phyloP scores from a whole-genome alignment of 2,329 filamentous ascomycete genomes.

The Cordyceps javanica region DNA sequence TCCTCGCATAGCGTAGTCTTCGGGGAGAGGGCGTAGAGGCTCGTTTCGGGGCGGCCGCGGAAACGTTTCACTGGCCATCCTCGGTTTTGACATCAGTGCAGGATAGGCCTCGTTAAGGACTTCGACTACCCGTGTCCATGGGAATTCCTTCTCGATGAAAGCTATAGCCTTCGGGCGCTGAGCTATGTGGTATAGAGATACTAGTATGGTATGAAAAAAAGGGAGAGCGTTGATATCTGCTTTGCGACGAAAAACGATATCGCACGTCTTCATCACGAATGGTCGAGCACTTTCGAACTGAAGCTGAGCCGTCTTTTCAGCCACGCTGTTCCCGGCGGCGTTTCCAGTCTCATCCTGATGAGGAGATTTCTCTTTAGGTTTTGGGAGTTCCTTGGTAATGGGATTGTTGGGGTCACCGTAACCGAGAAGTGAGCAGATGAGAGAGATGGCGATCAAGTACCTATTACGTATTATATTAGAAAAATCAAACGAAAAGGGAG shows the following conservation, averaged over 20 bases:
- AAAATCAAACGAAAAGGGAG: neutral
- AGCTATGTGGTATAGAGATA: constrained; percentile 48
- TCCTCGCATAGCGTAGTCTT: constrained; percentile 63
- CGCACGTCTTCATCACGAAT: constrained; percentile 39
- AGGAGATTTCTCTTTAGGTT: too few relatives aligned
- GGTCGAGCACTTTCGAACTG: constrained; percentile 30
- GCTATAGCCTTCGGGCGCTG: constrained; percentile 35
- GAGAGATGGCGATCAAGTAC: constrained; percentile 24
- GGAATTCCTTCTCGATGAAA: constrained; percentile 38
- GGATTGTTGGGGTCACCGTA: constrained; percentile 37
- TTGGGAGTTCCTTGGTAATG: constrained; percentile 25
- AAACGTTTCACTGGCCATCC: constrained; percentile 40
- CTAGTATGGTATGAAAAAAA: constrained; percentile 56
- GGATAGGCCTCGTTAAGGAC: constrained; percentile 32
- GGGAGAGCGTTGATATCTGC: constrained; percentile 55
- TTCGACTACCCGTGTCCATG: constrained; percentile 42
- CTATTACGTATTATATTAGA: neutral
- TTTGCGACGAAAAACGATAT: constrained; percentile 42
- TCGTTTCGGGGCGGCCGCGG: constrained; percentile 38
- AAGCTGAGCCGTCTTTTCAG: too few relatives aligned
- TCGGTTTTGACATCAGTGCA: constrained; percentile 22
- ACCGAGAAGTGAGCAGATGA: constrained; percentile 26
- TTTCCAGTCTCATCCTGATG: constrained; percentile 16
- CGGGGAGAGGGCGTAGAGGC: constrained; percentile 52
- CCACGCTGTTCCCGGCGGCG: too few relatives aligned